Conservation (phyloP, 768 basidiomycete genomes). For the Hypsizygus marmoreus region DNA sequence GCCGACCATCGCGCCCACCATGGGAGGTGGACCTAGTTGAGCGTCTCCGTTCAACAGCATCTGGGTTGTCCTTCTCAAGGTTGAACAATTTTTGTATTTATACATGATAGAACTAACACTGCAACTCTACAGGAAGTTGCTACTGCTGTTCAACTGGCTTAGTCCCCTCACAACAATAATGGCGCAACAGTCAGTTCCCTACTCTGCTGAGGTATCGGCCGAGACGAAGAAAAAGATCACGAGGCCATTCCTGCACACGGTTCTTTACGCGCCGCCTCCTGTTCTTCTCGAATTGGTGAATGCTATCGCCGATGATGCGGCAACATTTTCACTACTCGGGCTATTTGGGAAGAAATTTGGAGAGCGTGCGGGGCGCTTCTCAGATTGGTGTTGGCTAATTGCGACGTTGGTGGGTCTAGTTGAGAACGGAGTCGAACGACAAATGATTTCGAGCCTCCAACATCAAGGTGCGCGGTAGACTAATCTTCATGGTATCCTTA, state of each 20-base stretch:
- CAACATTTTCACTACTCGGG: slow-evolving; percentile 73
- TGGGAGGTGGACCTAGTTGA: slow-evolving; percentile 61
- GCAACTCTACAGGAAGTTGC: slow-evolving; percentile 67
- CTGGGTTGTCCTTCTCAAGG: slow-evolving; percentile 78
- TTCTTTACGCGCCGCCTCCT: slow-evolving; percentile 81
- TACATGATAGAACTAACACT: slow-evolving; percentile 13
- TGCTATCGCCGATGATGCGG: slow-evolving; percentile 75
- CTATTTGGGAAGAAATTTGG: slow-evolving; percentile 66
- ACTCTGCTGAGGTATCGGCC: slow-evolving; percentile 45
- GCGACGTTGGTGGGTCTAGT: slow-evolving; percentile 79
- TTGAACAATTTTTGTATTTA: slow-evolving; percentile 22
- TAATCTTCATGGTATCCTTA: background rate
- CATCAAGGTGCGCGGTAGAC: slow-evolving; percentile 52
- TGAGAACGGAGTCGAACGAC: slow-evolving; percentile 80
- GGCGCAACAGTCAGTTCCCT: slow-evolving; percentile 69
- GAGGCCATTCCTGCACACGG: slow-evolving; percentile 69
- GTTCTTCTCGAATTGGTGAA: slow-evolving; percentile 78
- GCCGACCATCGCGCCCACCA: slow-evolving; percentile 42
- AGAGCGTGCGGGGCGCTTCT: slow-evolving; percentile 68
- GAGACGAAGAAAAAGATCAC: slow-evolving; percentile 38
- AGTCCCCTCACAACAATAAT: slow-evolving; percentile 70
- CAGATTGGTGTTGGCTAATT: slow-evolving; percentile 87
- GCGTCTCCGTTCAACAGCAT: slow-evolving; percentile 61
- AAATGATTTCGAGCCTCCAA: slow-evolving; percentile 64
- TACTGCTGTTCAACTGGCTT: slow-evolving; percentile 86